Percentiles rank a stretch among this genome's conserved stretches.
Conservation (phyloP, 2,329 filamentous ascomycete species). For the Botrytis fragariae region DNA sequence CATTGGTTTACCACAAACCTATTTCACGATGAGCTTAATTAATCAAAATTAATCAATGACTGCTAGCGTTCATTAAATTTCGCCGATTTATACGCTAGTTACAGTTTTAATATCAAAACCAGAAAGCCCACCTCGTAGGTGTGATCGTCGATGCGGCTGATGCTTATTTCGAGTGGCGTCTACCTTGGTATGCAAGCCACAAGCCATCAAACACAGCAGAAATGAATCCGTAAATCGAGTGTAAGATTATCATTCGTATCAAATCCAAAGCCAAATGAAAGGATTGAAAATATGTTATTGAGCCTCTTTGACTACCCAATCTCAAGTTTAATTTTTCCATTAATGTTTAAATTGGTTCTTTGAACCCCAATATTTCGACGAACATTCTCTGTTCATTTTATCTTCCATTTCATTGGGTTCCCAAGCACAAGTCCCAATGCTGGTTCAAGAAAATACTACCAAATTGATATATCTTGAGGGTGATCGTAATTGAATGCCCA, state of each 20-base stretch:
- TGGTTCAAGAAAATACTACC: background rate
- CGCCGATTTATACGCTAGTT: background rate
- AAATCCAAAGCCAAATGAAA: background rate
- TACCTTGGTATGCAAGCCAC: background rate
- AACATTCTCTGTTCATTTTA: background rate
- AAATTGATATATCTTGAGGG: conserved; percentile 21
- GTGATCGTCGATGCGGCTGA: background rate
- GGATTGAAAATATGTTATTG: background rate
- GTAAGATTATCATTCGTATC: background rate
- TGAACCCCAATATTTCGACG: background rate
- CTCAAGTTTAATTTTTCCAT: background rate
- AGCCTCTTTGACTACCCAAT: background rate
- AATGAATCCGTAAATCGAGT: background rate
- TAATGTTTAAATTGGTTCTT: background rate
- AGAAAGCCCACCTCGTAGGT: background rate
- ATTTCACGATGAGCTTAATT: background rate
- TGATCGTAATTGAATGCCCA: conserved; percentile 28
- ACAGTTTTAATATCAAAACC: background rate
- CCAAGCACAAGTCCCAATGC: background rate
- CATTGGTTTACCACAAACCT: background rate
- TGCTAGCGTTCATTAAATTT: background rate
- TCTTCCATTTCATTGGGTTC: background rate
- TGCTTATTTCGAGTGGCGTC: background rate
- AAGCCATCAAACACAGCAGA: background rate
- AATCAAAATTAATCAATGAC: too few relatives aligned